These are phyloP conservation scores for Iberis pinnata DNA, from an alignment of 345 rosid species.

Conservation along the genomic window DNA sequence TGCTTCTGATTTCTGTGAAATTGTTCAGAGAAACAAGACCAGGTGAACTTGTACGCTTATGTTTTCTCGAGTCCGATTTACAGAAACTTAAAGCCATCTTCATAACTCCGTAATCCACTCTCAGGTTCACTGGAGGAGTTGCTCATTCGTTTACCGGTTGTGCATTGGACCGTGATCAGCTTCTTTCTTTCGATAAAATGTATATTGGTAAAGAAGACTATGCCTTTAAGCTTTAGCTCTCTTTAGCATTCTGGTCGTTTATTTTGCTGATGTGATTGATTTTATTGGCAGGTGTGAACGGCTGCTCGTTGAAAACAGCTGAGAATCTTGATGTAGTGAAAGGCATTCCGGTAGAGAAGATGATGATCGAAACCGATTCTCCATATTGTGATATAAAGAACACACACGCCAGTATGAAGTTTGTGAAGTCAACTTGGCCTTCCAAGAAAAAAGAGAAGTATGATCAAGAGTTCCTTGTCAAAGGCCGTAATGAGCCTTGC, in stretches of 20 bases:
- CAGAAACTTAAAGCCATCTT: background rate
- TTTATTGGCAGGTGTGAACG: constrained; percentile 61
- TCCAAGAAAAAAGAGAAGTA: constrained; percentile 92
- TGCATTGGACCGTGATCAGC: constrained; percentile 62
- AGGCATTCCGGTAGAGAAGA: constrained; percentile 68
- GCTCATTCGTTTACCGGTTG: constrained; percentile 90
- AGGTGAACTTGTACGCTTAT: constrained; percentile 40
- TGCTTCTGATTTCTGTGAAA: constrained; percentile 78
- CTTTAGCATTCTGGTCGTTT: background rate
- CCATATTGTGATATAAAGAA: constrained; percentile 92
- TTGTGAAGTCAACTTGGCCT: constrained; percentile 67
- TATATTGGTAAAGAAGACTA: constrained; percentile 54
- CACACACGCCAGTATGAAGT: constrained; percentile 70
- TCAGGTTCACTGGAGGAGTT: constrained; percentile 74
- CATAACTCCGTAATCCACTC: background rate
- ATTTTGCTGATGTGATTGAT: constrained; percentile 12
- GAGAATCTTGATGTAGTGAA: constrained; percentile 79
- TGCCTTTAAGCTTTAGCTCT: background rate
- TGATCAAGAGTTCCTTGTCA: constrained; percentile 60
- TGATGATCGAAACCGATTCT: constrained; percentile 98
- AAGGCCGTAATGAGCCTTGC: constrained; percentile 96
- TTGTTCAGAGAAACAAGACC: constrained; percentile 53
- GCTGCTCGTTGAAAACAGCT: constrained; percentile 76
- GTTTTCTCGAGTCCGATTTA: background rate
- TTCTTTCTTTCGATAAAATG: constrained; percentile 65